phyloP scores from a whole-genome alignment of 306 rosid species.

The Dryas drummondii region DNA sequence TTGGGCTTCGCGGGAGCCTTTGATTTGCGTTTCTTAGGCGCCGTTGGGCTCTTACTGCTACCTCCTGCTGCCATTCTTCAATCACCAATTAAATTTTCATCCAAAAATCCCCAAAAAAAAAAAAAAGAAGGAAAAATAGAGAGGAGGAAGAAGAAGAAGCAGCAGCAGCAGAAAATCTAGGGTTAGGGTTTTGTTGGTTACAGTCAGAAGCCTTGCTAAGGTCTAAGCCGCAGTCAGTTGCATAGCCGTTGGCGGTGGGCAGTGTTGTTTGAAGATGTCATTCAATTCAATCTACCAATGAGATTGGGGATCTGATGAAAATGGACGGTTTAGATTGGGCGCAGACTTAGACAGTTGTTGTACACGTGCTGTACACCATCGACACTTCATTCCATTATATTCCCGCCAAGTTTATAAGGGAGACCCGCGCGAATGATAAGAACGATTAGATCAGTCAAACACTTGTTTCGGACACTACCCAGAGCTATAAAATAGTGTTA shows the following conservation, averaged over 20 bases:
- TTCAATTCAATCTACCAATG: too few species aligned
- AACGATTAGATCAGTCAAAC: too few species aligned
- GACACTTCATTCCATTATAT: neutral
- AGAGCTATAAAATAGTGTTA: too few species aligned
- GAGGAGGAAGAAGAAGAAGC: neutral
- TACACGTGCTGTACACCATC: neutral
- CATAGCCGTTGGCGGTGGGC: conserved; percentile 10
- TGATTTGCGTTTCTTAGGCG: conserved; percentile 63
- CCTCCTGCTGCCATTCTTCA: conserved; percentile 49
- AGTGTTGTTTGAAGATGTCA: neutral
- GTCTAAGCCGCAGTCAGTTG: conserved; percentile 15
- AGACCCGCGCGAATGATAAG: too few species aligned
- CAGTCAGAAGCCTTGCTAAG: neutral
- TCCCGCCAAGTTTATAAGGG: neutral
- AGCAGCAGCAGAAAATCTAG: neutral
- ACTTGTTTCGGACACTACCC: too few species aligned
- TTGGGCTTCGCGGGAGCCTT: conserved; percentile 68
- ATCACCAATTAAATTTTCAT: neutral
- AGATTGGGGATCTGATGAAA: neutral
- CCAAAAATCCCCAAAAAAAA: neutral
- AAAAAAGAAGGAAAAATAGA: neutral
- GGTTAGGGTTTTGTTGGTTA: conserved; percentile 21
- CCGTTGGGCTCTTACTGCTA: conserved; percentile 48
- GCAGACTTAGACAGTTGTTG: neutral
- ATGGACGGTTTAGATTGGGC: neutral